A percentile compares a stretch with the other conserved stretches of the same genome.
phyloP scores from a whole-genome alignment of 108 stramenopile genomes.

The Schizochytrium sp. region DNA sequence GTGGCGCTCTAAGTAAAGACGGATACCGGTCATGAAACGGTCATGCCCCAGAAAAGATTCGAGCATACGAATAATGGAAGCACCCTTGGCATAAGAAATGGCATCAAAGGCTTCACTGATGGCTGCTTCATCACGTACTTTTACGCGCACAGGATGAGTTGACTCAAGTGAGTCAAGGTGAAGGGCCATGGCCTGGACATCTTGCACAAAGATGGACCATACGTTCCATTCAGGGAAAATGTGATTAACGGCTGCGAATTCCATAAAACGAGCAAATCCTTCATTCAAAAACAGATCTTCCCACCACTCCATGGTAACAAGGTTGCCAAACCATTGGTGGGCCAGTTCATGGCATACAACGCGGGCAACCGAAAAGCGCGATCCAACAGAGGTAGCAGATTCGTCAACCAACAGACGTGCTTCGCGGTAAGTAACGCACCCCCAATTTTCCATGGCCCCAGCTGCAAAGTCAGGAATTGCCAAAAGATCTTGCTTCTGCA shows the following conservation, averaged over 20 bases:
- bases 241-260: slow-evolving; percentile 82
- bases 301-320: slow-evolving; percentile 98
- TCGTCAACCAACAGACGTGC: not conserved
- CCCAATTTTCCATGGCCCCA: slow-evolving; percentile 99
- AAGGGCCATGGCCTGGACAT: slow-evolving; percentile 84
- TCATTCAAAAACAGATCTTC: slow-evolving; percentile 97
- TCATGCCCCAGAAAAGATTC: slow-evolving; percentile 65
- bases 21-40: slow-evolving; percentile 70
- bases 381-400: slow-evolving; percentile 26
- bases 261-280: slow-evolving; percentile 92
- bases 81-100: slow-evolving; percentile 85
- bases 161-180: slow-evolving; percentile 86
- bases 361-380: slow-evolving; percentile 89
- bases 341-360: slow-evolving; percentile 98
- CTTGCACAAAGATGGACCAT: slow-evolving; percentile 91
- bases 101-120: slow-evolving; percentile 98
- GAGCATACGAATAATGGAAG: slow-evolving; percentile 72
- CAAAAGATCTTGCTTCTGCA: slow-evolving; percentile 96
- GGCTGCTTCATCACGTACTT: slow-evolving; percentile 87
- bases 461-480: slow-evolving; percentile 90
- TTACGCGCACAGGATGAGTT: slow-evolving; percentile 90
- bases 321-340: slow-evolving; percentile 96
- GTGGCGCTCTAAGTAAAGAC: slow-evolving; percentile 64
- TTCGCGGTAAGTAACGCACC: slow-evolving; percentile 80
- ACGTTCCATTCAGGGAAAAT: slow-evolving; percentile 84